Base-by-base conservation (phyloP, 345 rosid species). In the Jatropha curcas region DNA sequence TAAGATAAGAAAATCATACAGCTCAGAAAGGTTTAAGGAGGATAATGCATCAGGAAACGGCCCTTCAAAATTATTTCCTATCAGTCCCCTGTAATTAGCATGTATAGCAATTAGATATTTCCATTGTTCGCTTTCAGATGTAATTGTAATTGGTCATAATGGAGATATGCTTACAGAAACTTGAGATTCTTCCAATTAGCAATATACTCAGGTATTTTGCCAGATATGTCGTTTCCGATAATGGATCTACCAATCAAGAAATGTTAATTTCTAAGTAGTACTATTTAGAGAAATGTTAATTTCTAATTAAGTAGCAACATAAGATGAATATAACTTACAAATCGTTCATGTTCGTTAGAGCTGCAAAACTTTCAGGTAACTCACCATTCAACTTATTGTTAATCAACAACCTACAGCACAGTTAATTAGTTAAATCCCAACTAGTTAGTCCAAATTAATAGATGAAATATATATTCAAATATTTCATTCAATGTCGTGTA, bases 41-140 rank as follows among this genome's bases (percentile, higher is more conserved):
- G 24, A 34, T 6, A 60, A 2, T 60, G 65, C 25, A 20, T 60
- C 14, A 34, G 65, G 65, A n/a, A 60, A 33, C 34, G 45, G 65
- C 46, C 65, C 46, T 60, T 60, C 65, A 60, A 60, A 60, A 33
- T 45, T 60, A 45, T 60, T 60, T 60, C 43, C 65, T 10, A 33
- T 34, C 4, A 34, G 65, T 60, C 65, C 65, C 65, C 65, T 34
- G 65, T 4, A 60, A 35, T 30, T 27, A 55, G 5, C 28, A 24
- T 17, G n/a, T 0, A 4, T 9, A 53, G 25, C 58, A 53, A 22
- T 22, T 10, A 53, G n/a, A 20, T 16, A 53, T 35, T 35, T 35
- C 4, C 7, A 35, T 35, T 35, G 39, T 35, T 35, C 3, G 6
- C 39, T 35, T 35, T 35, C 39, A 35, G 39, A 35, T 5, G 39